Evolutionary conservation across 768 basidiomycete genomes (phyloP).

Genomic region (Punctularia strigosozonata): DNA sequence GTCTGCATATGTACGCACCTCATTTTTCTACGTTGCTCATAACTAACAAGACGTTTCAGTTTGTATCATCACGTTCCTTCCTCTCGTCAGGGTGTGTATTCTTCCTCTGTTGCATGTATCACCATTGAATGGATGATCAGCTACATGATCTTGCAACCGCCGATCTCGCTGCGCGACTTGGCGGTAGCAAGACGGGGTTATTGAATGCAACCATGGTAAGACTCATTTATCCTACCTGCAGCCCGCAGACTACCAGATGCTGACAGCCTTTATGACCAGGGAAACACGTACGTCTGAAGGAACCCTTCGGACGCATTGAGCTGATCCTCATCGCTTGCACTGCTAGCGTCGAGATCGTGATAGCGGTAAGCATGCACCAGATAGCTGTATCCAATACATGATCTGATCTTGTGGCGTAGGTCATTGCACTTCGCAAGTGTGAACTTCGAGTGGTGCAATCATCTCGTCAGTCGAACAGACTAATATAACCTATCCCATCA

Average conservation of each 20-base stretch:
- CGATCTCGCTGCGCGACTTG: constrained; percentile 64
- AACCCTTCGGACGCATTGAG: no score
- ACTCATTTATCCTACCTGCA: not conserved
- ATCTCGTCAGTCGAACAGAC: constrained; percentile 37
- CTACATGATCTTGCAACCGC: constrained; percentile 68
- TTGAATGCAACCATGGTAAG: constrained; percentile 72
- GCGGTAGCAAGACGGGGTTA: constrained; percentile 66
- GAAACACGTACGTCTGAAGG: not conserved
- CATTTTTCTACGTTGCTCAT: not conserved
- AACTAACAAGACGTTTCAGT: constrained; percentile 23
- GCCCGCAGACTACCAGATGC: not conserved
- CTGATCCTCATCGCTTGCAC: no score
- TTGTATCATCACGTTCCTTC: constrained; percentile 60
- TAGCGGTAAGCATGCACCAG: constrained; percentile 45
- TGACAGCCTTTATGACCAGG: not conserved
- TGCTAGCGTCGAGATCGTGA: constrained; percentile 44
- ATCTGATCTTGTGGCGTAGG: constrained; percentile 27
- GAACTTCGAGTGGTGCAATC: constrained; percentile 75
- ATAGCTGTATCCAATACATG: not conserved
- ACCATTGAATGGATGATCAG: constrained; percentile 20
- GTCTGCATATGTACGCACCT: constrained; percentile 47
- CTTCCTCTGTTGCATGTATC: not conserved
- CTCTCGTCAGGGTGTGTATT: constrained; percentile 55
- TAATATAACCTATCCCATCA: not conserved
- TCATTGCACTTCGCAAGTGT: constrained; percentile 74